A percentile compares a stretch with the other conserved stretches of the same genome.
Conservation (phyloP, 163 green algal species). For the Dunaliella salina region DNA sequence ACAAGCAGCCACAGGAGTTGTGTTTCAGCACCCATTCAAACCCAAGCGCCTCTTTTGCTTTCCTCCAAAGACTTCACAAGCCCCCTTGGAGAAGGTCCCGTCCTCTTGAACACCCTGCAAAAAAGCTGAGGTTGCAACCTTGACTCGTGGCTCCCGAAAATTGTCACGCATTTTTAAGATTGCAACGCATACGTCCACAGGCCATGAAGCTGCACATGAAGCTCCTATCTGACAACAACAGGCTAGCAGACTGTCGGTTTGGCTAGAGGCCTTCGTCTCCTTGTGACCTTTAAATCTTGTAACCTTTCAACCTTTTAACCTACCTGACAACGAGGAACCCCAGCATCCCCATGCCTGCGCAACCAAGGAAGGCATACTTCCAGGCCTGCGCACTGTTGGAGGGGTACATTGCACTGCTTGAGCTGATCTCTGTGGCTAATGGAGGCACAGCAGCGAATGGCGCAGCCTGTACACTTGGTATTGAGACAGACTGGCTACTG, state of each 20-base stretch:
- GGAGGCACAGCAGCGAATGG: not conserved
- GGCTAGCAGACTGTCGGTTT: not conserved
- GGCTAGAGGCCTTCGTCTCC: not conserved
- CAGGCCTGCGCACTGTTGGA: not conserved
- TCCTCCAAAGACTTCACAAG: not conserved
- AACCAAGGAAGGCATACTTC: not conserved
- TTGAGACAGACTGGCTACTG: not conserved
- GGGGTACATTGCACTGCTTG: not conserved
- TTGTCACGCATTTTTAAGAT: not conserved
- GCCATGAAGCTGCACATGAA: not conserved
- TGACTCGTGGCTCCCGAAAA: not conserved
- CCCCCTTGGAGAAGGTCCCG: not conserved
- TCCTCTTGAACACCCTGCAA: not conserved
- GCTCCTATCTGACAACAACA: not conserved
- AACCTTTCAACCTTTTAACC: not conserved
- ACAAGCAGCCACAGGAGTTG: no score
- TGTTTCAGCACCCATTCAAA: not conserved
- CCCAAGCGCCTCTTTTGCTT: not conserved
- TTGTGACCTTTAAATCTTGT: not conserved
- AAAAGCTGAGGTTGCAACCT: not conserved
- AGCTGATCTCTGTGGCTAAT: no score
- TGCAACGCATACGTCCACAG: not conserved
- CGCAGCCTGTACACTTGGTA: not conserved
- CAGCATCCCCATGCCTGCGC: not conserved
- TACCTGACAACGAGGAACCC: not conserved